Evolutionary conservation across 192 early-diverging fungal genomes (phyloP), one percentile per base, ranked within the genome.

Genomic region (Backusella mclennaniae): DNA sequence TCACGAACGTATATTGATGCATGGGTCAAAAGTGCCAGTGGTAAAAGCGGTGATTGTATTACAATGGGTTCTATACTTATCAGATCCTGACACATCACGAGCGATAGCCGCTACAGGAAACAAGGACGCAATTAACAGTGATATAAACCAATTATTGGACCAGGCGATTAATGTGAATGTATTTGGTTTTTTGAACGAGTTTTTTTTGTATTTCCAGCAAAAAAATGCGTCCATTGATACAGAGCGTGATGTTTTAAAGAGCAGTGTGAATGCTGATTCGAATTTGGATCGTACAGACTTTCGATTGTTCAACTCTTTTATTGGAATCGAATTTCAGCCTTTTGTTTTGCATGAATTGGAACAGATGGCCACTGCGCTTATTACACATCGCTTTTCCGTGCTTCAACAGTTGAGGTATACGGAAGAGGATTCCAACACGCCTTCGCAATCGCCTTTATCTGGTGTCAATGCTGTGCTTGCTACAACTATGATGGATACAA

Each of bases 141-240:
- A 87, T 4, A 69, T 92, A n/a, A 84, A 86, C 49, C 71, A 79
- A 46, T 82, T 91, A 31, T 85, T 87, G 11, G 84, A 93, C 76
- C 83, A 80, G 12, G 89, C 89, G 0, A 84, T 93, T 15, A 74
- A 73, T 29, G 80, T 85, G 68, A 84, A 88, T 70, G 87, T 88
- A 0, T 91, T 92, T 44, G 85, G 87, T 35, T 92, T 92, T 80
- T 89, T 89, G n/a, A 85, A 85, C 23, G 84, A 90, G 76, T 91
- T 90, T 70, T 73, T 92, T 23, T 84, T 93, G 23, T 86, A 35
- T 84, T 86, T 79, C 53, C 76, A 75, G 66, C 67, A 75, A 77
- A 52, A 29, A 9, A 74, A 52, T 53, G 66, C 52, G 0, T 35
- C 42, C 15, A 71, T 35, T 26, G 49, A 44, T 67, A 44, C 33